Evolutionary conservation across 768 basidiomycete genomes (phyloP).

Genomic region (Holtermanniella nyarrowii): DNA sequence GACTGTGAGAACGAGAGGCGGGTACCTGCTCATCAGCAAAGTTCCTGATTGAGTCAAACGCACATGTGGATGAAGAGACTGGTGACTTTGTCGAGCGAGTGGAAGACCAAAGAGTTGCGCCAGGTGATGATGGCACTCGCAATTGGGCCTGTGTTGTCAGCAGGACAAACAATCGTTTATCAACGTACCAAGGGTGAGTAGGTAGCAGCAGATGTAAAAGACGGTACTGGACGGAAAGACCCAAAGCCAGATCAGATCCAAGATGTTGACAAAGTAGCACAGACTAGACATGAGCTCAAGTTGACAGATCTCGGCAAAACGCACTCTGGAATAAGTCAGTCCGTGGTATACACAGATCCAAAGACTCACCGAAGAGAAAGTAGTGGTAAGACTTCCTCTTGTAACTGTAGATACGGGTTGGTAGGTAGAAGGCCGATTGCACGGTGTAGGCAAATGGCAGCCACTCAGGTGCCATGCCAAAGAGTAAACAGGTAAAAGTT

Average conservation of each 20-base stretch:
- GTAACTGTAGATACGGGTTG: slow-evolving; percentile 71
- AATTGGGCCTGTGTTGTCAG: slow-evolving; percentile 49
- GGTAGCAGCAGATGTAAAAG: slow-evolving; percentile 85
- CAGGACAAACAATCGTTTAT: too few relatives aligned
- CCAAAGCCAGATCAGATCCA: slow-evolving; percentile 90
- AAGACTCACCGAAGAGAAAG: slow-evolving; percentile 61
- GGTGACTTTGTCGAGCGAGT: slow-evolving; percentile 92
- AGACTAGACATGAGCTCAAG: slow-evolving; percentile 32
- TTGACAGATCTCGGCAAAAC: slow-evolving; percentile 2
- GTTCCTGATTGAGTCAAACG: background rate
- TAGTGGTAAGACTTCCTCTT: slow-evolving; percentile 92
- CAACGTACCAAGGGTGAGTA: slow-evolving; percentile 62
- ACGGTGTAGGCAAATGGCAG: slow-evolving; percentile 77
- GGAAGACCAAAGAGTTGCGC: slow-evolving; percentile 97
- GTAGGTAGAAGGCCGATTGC: slow-evolving; percentile 66
- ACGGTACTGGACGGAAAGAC: slow-evolving; percentile 62
- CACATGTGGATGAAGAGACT: slow-evolving; percentile 83
- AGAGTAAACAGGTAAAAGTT: slow-evolving; percentile 70
- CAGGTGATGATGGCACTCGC: slow-evolving; percentile 95
- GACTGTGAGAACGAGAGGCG: slow-evolving; percentile 61
- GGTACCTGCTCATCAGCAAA: slow-evolving; percentile 45
- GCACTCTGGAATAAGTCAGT: slow-evolving; percentile 1
- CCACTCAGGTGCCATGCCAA: slow-evolving; percentile 83
- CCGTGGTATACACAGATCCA: background rate
- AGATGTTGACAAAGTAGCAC: slow-evolving; percentile 86